phyloP scores from a whole-genome alignment of 768 basidiomycete genomes.

The Suillus subluteus region DNA sequence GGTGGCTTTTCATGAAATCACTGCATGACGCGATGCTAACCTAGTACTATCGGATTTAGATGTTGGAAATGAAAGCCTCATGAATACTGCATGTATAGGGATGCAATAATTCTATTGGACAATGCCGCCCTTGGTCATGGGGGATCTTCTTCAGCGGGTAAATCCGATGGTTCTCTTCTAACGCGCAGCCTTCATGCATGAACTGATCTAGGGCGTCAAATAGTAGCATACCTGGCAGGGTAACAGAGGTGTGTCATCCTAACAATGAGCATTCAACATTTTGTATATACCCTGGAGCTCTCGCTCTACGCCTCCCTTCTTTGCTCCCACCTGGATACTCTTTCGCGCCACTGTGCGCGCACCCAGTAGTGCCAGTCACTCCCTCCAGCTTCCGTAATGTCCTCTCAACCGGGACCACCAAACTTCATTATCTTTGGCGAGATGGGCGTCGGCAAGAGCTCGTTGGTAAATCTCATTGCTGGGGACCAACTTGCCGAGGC shows the following conservation, averaged over 20 bases:
- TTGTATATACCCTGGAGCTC: not conserved
- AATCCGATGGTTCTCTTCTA: slow-evolving; percentile 3
- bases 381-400: not conserved
- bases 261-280: not conserved
- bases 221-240: not conserved
- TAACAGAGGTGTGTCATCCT: not conserved
- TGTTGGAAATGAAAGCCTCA: not conserved
- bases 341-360: not conserved
- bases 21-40: not conserved
- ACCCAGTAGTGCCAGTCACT: not conserved
- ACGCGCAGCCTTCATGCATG: not conserved
- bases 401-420: not conserved
- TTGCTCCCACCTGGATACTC: not conserved
- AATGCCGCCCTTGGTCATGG: not conserved
- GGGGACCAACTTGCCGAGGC: slow-evolving; percentile 1
- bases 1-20: not conserved
- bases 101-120: not conserved
- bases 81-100: not conserved
- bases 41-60: not conserved
- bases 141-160: not conserved
- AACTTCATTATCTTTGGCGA: slow-evolving; percentile 17
- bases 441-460: slow-evolving; percentile 17
- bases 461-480: slow-evolving; percentile 16
- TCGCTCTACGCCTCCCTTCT: not conserved
- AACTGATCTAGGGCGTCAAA: slow-evolving; percentile 2